Base-by-base conservation (phyloP, 129 eudicot genomes). In the Tagetes patula region DNA sequence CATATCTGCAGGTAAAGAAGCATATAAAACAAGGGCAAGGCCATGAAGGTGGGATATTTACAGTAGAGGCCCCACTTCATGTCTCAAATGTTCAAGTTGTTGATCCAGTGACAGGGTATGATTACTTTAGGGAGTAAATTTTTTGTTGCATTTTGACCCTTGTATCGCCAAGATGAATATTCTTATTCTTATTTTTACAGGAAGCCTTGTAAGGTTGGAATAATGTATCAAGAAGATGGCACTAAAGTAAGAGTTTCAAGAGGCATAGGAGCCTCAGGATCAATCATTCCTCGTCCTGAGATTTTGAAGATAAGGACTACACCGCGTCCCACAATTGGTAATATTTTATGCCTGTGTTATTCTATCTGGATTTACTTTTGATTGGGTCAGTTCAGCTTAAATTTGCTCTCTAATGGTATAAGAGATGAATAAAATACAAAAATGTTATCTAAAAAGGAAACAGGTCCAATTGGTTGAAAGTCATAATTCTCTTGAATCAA, bases 1-100 rank as follows among this genome's bases (percentile, higher is more conserved):
- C 64, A 66, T 69, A 39, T 34, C 33, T 74, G 69, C 84, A 94
- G 97, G 99, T 94, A 73, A 94, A 90, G 84, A 90, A 94, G 66
- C 99, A 94, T 82, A 90, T 94, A 49, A 93, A 93, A 56, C 98
- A 93, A 79, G 98, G 98, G 73, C 98, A 93, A 80, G 98, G 96
- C 8, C 96, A 94, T 71, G 99, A 94, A 86, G 99, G 99, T 47
- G 99, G 97, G 69, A 94, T 94, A 47, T 94, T 94, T 71, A 75
- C 96, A 6, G 97, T 94, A 6, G 99, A 94, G 86, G 99, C 99
- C 71, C 99, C 99, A 58, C 89, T 94, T 64, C 99, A 94, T 82
- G 96, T 86, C 46, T 94, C 97, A 60, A 94, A 94, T 76, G 96
- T 94, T 53, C 99, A 94, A 81, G 88, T 93, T 65, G 69, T 93